These are phyloP conservation scores for Penstemon eatonii DNA, from an alignment of 257 asterid species.

Conservation along the genomic window DNA sequence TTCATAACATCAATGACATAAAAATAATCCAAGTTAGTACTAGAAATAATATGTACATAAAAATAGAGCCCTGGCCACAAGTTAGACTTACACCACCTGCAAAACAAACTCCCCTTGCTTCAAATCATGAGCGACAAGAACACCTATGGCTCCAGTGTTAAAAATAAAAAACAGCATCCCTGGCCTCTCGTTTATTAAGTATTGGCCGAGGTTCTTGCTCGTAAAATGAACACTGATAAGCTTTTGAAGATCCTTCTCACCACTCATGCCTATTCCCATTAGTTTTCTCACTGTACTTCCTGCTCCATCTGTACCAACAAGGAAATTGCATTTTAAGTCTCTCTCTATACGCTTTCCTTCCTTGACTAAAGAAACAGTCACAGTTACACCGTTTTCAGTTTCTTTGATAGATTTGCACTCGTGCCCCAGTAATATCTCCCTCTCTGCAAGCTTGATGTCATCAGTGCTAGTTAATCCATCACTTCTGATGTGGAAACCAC, in stretches of 20 bases:
- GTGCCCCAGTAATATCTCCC: constrained; percentile 69
- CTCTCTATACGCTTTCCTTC: constrained; percentile 50
- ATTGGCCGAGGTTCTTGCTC: constrained; percentile 76
- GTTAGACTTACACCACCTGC: constrained; percentile 56
- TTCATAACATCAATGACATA: constrained; percentile 31
- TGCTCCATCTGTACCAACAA: constrained; percentile 94
- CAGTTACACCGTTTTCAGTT: constrained; percentile 47
- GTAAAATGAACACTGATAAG: constrained; percentile 87
- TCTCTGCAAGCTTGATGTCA: constrained; percentile 37
- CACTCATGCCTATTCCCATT: constrained; percentile 69
- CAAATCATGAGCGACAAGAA: constrained; percentile 92
- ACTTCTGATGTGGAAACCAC: constrained; percentile 45
- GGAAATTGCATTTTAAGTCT: constrained; percentile 57
- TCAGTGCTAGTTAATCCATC: constrained; percentile 29
- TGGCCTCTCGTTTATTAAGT: constrained; percentile 78
- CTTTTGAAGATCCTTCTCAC: constrained; percentile 77
- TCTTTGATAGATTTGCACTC: constrained; percentile 60
- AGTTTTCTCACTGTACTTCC: constrained; percentile 76
- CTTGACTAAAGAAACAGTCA: constrained; percentile 46
- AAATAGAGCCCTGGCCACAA: background rate
- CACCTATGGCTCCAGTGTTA: constrained; percentile 83
- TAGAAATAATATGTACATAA: constrained; percentile 6
- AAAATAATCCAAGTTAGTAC: constrained; percentile 10
- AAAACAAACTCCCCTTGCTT: constrained; percentile 88
- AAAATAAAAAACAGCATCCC: constrained; percentile 94